Base-by-base conservation (phyloP, 2,329 filamentous ascomycete genomes). In the Neopestalotiopsis sp. region DNA sequence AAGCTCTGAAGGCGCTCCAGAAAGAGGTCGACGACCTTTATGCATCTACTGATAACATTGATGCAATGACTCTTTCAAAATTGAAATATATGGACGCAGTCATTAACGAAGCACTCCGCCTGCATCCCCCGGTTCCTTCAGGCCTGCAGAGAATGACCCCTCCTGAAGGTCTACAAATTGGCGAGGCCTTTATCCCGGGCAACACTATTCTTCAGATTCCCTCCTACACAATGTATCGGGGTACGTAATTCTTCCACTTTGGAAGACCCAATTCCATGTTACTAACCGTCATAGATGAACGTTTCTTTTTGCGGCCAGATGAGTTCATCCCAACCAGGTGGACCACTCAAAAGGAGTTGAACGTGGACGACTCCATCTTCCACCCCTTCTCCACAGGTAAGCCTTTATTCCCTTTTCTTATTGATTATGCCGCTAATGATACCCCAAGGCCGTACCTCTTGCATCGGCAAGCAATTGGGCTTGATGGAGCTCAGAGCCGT, bases 101-200 rank as follows among this genome's bases (percentile, higher is more conserved):
- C 6, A 53, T 63, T 20, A 67, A 65, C 14, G 71, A 73, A 49
- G 65, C 65, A 13, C 66, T 73, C 64, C 67, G 71, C 7, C 30
- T 73, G 20, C 70, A 68, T 24, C 70, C 70, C 0, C 68, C 71
- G 0, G 28, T 72, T 12, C 70, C 70, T 9, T 66, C 75, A 1
- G 81, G 79, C 2, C 40, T 79, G 5, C 76, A 78, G 58, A 73
- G 83, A 1, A 69, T 78, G 38, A 82, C 82, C 3, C 81, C 82
- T 0, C 75, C 78, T 0, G 75, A 81, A 56, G 83, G 83, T 1
- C 67, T 80, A 28, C 69, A 70, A 4, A 73, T 84, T 5, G 79
- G 74, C 0, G 75, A 77, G 0, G 70, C 62, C 0, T 78, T 75
- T 42, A 77, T 83, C n/a, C 81, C 81, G 0, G 81, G 81, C 0